Percentiles rank a stretch among this genome's conserved stretches.
phyloP scores from a whole-genome alignment of 2,329 filamentous ascomycete genomes.

The Claviceps lovelessii region DNA sequence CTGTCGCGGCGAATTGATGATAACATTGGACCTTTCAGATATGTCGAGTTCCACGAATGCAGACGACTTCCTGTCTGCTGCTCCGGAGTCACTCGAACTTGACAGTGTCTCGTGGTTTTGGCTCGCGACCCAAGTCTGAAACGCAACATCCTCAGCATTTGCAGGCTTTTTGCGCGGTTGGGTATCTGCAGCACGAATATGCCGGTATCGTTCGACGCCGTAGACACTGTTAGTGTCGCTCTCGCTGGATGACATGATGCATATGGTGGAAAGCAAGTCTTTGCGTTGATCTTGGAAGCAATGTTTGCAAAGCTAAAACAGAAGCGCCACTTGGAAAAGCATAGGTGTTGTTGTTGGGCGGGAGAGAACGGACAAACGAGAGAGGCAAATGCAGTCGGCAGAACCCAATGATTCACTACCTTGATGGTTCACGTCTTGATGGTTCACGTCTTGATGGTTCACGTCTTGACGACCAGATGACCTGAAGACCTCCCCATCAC shows the following conservation, averaged over 20 bases:
- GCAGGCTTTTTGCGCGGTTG: not conserved
- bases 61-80: not conserved
- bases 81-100: not conserved
- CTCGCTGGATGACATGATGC: not conserved
- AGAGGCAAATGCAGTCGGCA: not conserved
- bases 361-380: not conserved
- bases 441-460: no score
- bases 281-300: not conserved
- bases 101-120: not conserved
- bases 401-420: no score
- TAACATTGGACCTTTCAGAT: conserved; percentile 22
- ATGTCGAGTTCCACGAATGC: not conserved
- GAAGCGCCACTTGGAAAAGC: not conserved
- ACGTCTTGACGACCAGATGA: not conserved
- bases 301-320: not conserved
- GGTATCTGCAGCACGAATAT: not conserved
- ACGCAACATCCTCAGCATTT: conserved; percentile 6
- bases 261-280: not conserved
- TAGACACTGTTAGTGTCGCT: conserved; percentile 7
- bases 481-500: not conserved
- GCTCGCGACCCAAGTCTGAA: conserved; percentile 5
- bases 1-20: conserved; percentile 67
- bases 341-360: not conserved
- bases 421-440: not conserved
- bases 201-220: conserved; percentile 3